These are phyloP conservation scores for Coniochaeta sp. DNA, from an alignment of 2,329 filamentous ascomycete species.

Conservation along the genomic window DNA sequence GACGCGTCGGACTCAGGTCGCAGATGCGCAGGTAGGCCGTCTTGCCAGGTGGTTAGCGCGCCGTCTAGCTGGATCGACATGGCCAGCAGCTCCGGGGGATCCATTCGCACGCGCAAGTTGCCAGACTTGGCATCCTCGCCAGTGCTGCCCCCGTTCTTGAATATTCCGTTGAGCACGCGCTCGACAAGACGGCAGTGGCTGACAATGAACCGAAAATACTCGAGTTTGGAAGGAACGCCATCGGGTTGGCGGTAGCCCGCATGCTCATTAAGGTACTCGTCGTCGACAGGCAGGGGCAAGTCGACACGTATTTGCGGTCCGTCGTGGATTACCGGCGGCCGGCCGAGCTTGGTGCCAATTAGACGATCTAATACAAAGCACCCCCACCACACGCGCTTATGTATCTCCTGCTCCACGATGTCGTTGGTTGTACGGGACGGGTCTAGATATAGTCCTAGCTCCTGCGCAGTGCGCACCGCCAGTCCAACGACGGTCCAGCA, in stretches of 20 bases:
- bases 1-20: not conserved
- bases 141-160: not conserved
- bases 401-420: constrained; percentile 2
- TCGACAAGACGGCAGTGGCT: not conserved
- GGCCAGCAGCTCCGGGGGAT: constrained; percentile 1
- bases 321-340: constrained; percentile 1
- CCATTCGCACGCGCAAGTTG: not conserved
- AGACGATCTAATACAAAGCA: constrained; percentile 3
- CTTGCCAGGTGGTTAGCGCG: not conserved
- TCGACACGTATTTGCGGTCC: not conserved
- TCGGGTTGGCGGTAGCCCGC: not conserved
- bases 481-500: constrained; percentile 3
- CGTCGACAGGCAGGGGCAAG: not conserved
- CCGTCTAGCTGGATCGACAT: constrained; percentile 4
- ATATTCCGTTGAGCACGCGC: not conserved
- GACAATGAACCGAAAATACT: not conserved
- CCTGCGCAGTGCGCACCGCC: not conserved
- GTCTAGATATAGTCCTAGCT: constrained; percentile 1
- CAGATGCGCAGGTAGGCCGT: constrained; percentile 1
- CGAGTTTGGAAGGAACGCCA: not conserved
- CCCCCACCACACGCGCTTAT: constrained; percentile 4
- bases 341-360: constrained; percentile 4
- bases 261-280: not conserved
- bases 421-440: not conserved
- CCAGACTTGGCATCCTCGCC: not conserved